Conservation (phyloP, 164 flowering plant species). For the Protea cynaroides region DNA sequence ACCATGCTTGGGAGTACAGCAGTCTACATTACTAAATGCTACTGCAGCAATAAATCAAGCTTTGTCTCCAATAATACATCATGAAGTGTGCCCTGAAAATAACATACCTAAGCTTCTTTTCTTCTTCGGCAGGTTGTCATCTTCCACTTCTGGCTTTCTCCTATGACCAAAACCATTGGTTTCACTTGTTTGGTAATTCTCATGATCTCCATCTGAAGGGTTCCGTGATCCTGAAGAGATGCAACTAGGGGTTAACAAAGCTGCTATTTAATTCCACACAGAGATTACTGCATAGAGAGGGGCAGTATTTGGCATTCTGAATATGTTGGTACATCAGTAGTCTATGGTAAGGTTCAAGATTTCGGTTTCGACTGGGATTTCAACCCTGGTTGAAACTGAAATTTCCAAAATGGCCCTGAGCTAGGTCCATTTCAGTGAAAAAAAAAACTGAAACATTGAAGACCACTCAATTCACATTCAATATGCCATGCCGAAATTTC, state of each 20-base stretch:
- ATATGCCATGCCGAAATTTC: no score
- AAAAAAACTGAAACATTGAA: no score
- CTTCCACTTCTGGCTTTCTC: slow-evolving; percentile 16
- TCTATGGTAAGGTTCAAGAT: no score
- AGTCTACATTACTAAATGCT: background rate
- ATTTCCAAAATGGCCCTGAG: no score
- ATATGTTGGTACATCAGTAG: no score
- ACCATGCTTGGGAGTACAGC: no score
- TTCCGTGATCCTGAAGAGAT: slow-evolving; percentile 25
- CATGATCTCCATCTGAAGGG: slow-evolving; percentile 10
- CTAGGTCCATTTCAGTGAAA: no score
- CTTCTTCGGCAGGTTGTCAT: slow-evolving; percentile 17
- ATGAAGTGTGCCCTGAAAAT: background rate
- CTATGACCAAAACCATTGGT: background rate
- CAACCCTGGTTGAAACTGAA: no score
- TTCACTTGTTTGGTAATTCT: background rate
- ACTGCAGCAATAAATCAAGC: background rate
- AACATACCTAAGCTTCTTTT: slow-evolving; percentile 22
- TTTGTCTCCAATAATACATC: background rate
- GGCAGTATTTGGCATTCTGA: no score
- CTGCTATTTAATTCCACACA: background rate
- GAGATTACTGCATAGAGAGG: background rate
- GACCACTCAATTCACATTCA: no score
- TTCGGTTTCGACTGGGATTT: no score
- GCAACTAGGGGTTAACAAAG: background rate